Percentiles rank a stretch among this genome's conserved stretches.
These are phyloP conservation scores for Raddia guianensis DNA, from an alignment of 176 grass and related monocot genomes.

Conservation along the genomic window DNA sequence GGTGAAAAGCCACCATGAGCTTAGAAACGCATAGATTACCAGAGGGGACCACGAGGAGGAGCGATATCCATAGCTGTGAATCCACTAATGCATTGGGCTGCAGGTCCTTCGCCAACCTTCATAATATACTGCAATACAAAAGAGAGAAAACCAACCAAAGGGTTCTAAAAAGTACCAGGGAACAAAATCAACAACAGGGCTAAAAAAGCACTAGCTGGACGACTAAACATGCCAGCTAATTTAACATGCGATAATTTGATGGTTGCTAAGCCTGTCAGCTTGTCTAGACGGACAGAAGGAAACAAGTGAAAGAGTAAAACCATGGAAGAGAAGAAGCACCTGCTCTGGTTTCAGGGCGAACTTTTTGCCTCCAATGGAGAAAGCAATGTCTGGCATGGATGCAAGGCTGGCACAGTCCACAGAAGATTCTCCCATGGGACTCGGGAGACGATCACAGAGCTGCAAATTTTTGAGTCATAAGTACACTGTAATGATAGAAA, in stretches of 20 bases:
- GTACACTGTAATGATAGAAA: neutral
- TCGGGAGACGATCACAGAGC: conserved; percentile 83
- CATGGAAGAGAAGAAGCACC: conserved; percentile 36
- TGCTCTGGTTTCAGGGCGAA: conserved; percentile 68
- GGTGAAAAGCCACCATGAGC: neutral
- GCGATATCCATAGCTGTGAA: conserved; percentile 85
- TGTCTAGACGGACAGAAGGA: neutral
- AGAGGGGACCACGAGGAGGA: conserved; percentile 85
- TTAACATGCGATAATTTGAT: neutral
- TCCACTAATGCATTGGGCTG: conserved; percentile 91
- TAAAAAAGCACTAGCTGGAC: neutral
- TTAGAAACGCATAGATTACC: conserved; percentile 48
- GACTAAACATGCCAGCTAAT: neutral
- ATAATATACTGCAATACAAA: conserved; percentile 68
- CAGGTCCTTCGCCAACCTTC: conserved; percentile 72
- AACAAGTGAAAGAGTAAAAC: neutral
- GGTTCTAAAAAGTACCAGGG: neutral
- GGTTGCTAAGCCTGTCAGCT: neutral
- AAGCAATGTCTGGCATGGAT: conserved; percentile 69
- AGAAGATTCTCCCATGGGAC: conserved; percentile 94
- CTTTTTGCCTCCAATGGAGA: conserved; percentile 71
- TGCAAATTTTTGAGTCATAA: conserved; percentile 40
- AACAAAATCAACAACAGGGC: neutral
- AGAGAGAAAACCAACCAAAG: neutral
- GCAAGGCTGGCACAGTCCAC: conserved; percentile 67